Conservation (phyloP, 176 grass and related monocot genomes). For the Pontederia paniculata region DNA sequence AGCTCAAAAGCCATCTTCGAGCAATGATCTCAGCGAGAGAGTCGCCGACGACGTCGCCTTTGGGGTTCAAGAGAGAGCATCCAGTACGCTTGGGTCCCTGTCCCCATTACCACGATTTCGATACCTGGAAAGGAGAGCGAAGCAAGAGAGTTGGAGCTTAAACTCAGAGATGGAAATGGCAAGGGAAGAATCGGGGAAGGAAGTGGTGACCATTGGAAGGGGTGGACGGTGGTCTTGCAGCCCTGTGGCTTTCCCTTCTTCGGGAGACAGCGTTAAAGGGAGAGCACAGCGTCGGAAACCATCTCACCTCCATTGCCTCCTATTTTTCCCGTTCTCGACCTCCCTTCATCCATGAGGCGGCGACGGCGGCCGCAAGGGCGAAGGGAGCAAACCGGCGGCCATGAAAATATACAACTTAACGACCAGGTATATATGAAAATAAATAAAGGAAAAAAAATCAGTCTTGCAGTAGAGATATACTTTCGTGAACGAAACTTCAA, state of each 20-base stretch:
- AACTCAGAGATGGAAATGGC: no score
- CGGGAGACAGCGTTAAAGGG: conserved; percentile 42
- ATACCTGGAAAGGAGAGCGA: no score
- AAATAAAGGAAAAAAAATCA: no score
- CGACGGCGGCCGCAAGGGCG: neutral
- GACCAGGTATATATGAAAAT: no score
- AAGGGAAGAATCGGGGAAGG: no score
- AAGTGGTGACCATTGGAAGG: conserved; percentile 17
- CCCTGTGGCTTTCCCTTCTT: conserved; percentile 94
- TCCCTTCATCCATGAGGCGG: neutral
- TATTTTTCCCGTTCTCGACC: no score
- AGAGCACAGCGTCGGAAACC: conserved; percentile 26
- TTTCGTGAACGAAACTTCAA: no score
- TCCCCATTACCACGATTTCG: conserved; percentile 46
- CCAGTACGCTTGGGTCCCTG: conserved; percentile 86
- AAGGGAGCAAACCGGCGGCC: neutral
- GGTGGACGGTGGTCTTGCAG: conserved; percentile 52
- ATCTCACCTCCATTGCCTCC: conserved; percentile 26
- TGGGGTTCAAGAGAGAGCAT: conserved; percentile 31
- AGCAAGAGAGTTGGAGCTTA: no score
- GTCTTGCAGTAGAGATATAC: no score
- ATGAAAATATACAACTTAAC: no score
- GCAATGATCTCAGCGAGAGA: conserved; percentile 81
- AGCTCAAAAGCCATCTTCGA: conserved; percentile 57
- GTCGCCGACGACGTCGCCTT: conserved; percentile 58